Base-by-base conservation (phyloP, 2,329 filamentous ascomycete genomes). In the Claviceps sp. region DNA sequence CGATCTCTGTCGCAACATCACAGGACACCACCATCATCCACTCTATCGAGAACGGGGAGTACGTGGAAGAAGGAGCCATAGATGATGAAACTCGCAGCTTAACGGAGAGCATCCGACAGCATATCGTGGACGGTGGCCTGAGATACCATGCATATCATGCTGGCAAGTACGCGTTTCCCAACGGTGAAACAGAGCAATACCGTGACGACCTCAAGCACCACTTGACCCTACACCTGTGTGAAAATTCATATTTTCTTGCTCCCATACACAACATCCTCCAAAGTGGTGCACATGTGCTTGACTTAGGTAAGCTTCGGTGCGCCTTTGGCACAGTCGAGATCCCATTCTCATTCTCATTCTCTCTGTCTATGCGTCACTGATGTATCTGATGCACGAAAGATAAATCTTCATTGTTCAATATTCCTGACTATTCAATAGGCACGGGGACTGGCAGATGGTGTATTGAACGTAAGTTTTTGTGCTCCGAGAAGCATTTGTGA, bases 401-500 rank as follows among this genome's bases (percentile, higher is more conserved):
- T 34, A 11, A 34, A 11, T 11, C 30, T 34, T 3, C 18, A 18
- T 18, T 18, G 18, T 18, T 18, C 7, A 24, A 13, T 38, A 16
- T 8, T 6, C 26, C 46, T 50, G 26, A 52, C 13, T 24, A 48
- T 41, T 48, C 49, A 13, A 53, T 50, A 74, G 72, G 72, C 20
- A 76, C 74, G 5, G 74, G 74, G 11, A 76, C 73, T 9, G 74
- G 74, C 2, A 71, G 70, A 53, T 77, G 74, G 74, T 71, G 69
- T 45, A 67, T 75, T 46, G 70, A 76, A 55, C 60, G 74, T 76
- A 62, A 67, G 74, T 68, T 20, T 7, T 16, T n/a, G 3, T 43
- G 9, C 47, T 44, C 3, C 6, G 5, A 22, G 34, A 47, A 22
- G 11, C n/a, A 24, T 16, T 22, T 48, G 40, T 18, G 37, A 18